Base-by-base conservation (phyloP, 2,329 filamentous ascomycete genomes). In the Penicillium hordei region DNA sequence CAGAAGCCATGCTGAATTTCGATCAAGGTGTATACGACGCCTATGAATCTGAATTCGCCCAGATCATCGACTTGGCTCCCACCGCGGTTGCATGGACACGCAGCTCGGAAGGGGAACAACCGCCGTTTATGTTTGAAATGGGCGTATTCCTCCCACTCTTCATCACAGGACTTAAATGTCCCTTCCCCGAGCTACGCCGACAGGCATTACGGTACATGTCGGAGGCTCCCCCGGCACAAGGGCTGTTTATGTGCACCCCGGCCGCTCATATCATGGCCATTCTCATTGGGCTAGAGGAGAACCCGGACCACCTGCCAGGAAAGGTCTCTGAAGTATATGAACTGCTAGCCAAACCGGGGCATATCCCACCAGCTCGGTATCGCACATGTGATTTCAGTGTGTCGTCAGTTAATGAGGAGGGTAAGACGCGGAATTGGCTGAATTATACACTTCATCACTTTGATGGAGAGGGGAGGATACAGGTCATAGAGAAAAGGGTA, bases 81-180 rank as follows among this genome's bases (percentile, higher is more conserved):
- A 29, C 36, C 4, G 55, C 62, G 9, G 45, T 63, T 38, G 48
- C 43, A n/a, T 52, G 49, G 6, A 64, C 61, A 12, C 52, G 54
- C 23, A 55, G 40, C 13, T 27, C 51, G 3, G 57, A 63, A 33
- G 63, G 58, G 13, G 48, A 54, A 29, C 63, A 65, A 23, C 63
- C 62, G 3, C 51, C 52, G 2, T 63, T 65, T 42, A 60, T 51
- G 48, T 64, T 65, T 12, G 63, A 65, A 38, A 60, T 58, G 48
- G 61, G 63, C 5, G 55, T 65, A 4, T 65, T 64, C 25, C 60
- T 65, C 19, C 62, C 63, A 12, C 60, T 61, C 8, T 64, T 64
- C 27, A 63, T 65, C 31, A 61, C 63, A 5, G 58, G 56, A 2
- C 60, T 64, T 13, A 64, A 63, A 36, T 64, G 58, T 25, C 58